These are phyloP conservation scores for Hanseniaspora sp. DNA, from an alignment of 1,139 yeast species.

Conservation along the genomic window DNA sequence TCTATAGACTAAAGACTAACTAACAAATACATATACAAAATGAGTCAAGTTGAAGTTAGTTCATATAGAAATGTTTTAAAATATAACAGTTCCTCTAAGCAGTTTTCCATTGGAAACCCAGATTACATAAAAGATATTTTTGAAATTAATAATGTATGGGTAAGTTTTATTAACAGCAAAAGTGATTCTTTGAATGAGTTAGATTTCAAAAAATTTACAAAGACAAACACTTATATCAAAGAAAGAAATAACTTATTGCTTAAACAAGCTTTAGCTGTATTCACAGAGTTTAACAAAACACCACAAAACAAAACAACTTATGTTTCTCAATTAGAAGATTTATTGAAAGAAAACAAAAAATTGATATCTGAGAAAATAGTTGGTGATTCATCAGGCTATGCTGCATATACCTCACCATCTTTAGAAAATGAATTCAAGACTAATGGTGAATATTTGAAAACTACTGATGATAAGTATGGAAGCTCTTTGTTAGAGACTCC, in stretches of 20 bases:
- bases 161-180: neutral
- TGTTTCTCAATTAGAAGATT: neutral
- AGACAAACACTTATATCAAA: neutral
- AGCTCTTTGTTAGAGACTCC: slow-evolving; percentile 8
- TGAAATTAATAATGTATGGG: slow-evolving; percentile 7
- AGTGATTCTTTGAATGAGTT: neutral
- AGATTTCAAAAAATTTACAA: slow-evolving; percentile 2
- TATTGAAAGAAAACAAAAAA: slow-evolving; percentile 2
- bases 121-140: slow-evolving; percentile 12
- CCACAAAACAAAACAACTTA: slow-evolving; percentile 6
- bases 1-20: too few species aligned
- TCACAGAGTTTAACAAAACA: slow-evolving; percentile 1
- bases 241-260: neutral
- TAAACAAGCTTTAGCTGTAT: slow-evolving; percentile 1
- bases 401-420: neutral
- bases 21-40: neutral
- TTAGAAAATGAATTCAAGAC: neutral
- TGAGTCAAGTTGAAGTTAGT: neutral
- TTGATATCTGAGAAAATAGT: slow-evolving; percentile 2
- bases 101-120: slow-evolving; percentile 9
- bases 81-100: slow-evolving; percentile 7
- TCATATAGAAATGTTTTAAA: neutral
- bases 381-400: slow-evolving; percentile 10
- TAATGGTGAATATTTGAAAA: slow-evolving; percentile 3
- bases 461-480: neutral